Base-by-base conservation (phyloP, 2,329 filamentous ascomycete species). In the Dothidotthia symphoricarpi region DNA sequence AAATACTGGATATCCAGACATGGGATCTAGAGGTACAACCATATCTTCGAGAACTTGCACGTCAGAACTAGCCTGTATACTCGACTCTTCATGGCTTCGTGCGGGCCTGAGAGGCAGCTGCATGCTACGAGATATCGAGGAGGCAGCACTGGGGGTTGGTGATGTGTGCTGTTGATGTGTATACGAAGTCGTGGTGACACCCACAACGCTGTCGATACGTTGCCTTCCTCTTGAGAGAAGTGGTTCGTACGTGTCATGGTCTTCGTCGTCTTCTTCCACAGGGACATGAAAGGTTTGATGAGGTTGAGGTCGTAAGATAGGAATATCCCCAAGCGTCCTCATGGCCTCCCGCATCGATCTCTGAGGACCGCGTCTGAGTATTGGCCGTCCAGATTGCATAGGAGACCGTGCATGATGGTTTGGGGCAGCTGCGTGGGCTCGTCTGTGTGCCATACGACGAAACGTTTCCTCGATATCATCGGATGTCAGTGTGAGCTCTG, bases 401-500 rank as follows among this genome's bases (percentile, higher is more conserved):
- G 30, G 36, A 13, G 36, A 24, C 22, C 34, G 47, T 28, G 37
- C 39, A 17, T 36, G 33, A 8, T 16, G 44, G 13, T 19, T 31
- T 33, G 16, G 26, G 11, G 32, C n/a, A 30, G 29, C 31, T 35
- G 42, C 41, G 34, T 44, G 27, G 12, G 45, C 35, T 12, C 53
- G 59, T 34, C 54, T 54, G 12, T 45, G 48, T 36, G 59, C 53
- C 39, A 67, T 57, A 30, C 60, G 59, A 24, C 56, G 54, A 25
- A 55, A 51, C 11, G 60, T 59, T 22, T 64, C 61, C 4, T 68
- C 60, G 28, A 67, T 45, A 39, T 68, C 63, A 6, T 61, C 62
- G 7, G 63, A 45, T 7, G 62, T 64, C 49, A 68, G 34, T 14
- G 55, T 57, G 27, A 68, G 61, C 45, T 67, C 65, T 30, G 65